Conservation (phyloP, 78 protist genomes). For the Dictyostelium firmibasis region DNA sequence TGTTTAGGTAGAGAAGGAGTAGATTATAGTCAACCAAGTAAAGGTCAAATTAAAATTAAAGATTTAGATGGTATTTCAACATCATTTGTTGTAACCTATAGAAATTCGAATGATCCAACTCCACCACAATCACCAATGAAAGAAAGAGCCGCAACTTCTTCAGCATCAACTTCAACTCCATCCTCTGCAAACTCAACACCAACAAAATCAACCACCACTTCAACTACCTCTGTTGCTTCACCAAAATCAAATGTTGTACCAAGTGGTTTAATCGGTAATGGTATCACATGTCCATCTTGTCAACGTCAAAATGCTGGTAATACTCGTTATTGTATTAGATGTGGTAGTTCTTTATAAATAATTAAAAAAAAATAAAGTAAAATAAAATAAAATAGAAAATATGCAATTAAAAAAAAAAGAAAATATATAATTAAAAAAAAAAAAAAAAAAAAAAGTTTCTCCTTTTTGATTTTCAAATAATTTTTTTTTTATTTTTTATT, state of each 20-base stretch:
- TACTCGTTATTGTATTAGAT: constrained; percentile 48
- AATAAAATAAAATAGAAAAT: background rate
- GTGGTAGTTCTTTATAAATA: constrained; percentile 1
- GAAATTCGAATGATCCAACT: background rate
- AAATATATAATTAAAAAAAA: too few relatives aligned
- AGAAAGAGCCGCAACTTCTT: background rate
- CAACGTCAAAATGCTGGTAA: constrained; percentile 28
- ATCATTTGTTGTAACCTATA: constrained; percentile 22
- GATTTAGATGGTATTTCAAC: constrained; percentile 5
- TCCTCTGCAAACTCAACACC: constrained; percentile 16
- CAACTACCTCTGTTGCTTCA: background rate
- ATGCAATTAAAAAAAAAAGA: background rate
- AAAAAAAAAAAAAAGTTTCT: too few relatives aligned
- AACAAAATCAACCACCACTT: background rate
- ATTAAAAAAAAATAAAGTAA: background rate
- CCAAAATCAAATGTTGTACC: background rate
- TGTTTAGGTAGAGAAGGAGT: constrained; percentile 39
- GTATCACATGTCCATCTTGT: constrained; percentile 55
- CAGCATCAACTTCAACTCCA: constrained; percentile 14
- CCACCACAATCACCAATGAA: constrained; percentile 35
- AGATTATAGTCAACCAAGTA: background rate
- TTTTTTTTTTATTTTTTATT: background rate
- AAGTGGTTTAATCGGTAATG: constrained; percentile 39
- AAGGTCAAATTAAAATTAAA: background rate
- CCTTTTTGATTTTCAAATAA: background rate